Conservation (phyloP, 805 yeast species). For the Tetrapisispora namnaoensis region DNA sequence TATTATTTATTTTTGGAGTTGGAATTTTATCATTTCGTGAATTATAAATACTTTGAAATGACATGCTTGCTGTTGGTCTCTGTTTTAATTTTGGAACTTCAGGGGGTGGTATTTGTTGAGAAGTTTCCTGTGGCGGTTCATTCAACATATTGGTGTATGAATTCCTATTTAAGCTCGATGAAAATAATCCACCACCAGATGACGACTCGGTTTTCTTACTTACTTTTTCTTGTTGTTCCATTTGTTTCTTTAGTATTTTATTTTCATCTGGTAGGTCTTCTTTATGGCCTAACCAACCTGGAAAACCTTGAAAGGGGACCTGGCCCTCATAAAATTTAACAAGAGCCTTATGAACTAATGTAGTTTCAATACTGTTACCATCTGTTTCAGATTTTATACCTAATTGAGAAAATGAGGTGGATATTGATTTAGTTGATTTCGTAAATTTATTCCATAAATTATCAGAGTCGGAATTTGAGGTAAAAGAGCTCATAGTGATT, state of each 20-base stretch:
- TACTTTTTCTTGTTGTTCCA: constrained; percentile 8
- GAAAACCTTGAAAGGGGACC: constrained; percentile 29
- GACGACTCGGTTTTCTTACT: not conserved
- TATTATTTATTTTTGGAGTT: not conserved
- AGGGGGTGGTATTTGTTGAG: not conserved
- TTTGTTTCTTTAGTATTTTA: constrained; percentile 23
- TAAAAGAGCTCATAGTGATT: not conserved
- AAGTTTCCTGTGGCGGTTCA: not conserved
- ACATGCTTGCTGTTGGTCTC: constrained; percentile 15
- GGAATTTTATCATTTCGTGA: not conserved
- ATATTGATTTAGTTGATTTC: constrained; percentile 24
- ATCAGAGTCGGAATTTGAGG: constrained; percentile 7
- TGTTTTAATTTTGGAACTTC: not conserved
- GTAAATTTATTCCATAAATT: constrained; percentile 27
- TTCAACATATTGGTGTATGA: constrained; percentile 1
- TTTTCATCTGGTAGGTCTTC: constrained; percentile 28
- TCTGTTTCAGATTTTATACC: constrained; percentile 32
- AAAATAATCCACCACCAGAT: not conserved
- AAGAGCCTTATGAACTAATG: constrained; percentile 37
- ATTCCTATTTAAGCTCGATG: not conserved
- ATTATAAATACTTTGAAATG: constrained; percentile 19
- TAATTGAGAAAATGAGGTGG: constrained; percentile 20
- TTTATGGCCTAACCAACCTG: constrained; percentile 31
- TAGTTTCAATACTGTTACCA: constrained; percentile 34
- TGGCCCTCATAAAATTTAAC: constrained; percentile 31